Percentiles rank a stretch among this genome's conserved stretches.
phyloP scores from a whole-genome alignment of 768 basidiomycete species.

The Mycena vitilis region DNA sequence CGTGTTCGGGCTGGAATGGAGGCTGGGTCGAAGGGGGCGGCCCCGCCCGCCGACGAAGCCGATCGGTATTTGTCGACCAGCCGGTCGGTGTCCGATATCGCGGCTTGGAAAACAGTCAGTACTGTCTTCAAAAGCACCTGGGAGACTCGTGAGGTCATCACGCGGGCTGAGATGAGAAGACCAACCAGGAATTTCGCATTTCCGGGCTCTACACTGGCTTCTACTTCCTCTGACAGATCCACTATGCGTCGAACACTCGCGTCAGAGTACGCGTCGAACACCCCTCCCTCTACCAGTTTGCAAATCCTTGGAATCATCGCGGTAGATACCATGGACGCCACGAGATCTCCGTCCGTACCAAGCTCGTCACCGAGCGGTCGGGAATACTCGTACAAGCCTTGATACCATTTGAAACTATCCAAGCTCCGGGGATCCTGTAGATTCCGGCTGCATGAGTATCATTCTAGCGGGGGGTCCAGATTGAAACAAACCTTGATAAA shows the following conservation, averaged over 20 bases:
- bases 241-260: conserved; percentile 69
- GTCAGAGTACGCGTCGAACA: conserved; percentile 84
- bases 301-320: conserved; percentile 80
- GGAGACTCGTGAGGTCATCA: not conserved
- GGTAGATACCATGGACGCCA: conserved; percentile 89
- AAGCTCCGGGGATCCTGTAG: conserved; percentile 64
- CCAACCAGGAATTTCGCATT: conserved; percentile 73
- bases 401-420: conserved; percentile 89
- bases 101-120: conserved; percentile 61
- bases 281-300: conserved; percentile 82
- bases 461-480: conserved; percentile 38
- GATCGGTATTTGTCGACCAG: conserved; percentile 62
- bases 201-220: conserved; percentile 75
- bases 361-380: conserved; percentile 60
- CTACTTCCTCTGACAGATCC: conserved; percentile 85
- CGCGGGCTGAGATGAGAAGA: conserved; percentile 29
- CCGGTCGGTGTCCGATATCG: conserved; percentile 62
- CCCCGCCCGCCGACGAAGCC: conserved; percentile 40
- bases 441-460: conserved; percentile 13
- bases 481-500: conserved; percentile 74
- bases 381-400: conserved; percentile 82
- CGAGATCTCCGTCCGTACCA: conserved; percentile 88
- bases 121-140: conserved; percentile 72
- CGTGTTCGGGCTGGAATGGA: conserved; percentile 77
- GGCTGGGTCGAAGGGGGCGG: conserved; percentile 76